A percentile compares a stretch with the other conserved stretches of the same genome.
These are phyloP conservation scores for Haematococcus lacustris DNA, from an alignment of 139 green algal species.

Conservation along the genomic window DNA sequence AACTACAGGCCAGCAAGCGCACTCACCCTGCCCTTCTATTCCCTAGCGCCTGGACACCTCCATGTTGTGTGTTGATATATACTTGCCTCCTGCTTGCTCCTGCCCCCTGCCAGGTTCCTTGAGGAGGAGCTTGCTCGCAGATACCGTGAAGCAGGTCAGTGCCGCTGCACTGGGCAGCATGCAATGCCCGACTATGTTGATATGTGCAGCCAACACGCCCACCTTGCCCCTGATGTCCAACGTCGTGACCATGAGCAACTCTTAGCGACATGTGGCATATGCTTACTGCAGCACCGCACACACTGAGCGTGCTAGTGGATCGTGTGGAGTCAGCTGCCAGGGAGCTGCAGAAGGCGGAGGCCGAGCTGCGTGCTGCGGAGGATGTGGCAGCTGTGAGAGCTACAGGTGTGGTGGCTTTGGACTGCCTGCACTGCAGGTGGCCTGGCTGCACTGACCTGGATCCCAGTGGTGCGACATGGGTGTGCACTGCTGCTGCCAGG, in stretches of 20 bases:
- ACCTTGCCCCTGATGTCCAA: no score
- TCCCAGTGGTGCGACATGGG: not conserved
- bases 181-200: no score
- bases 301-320: conserved; percentile 74
- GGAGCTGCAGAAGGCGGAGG: conserved; percentile 61
- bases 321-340: conserved; percentile 55
- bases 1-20: not conserved
- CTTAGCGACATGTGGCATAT: no score
- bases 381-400: conserved; percentile 67
- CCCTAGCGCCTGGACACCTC: no score
- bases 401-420: conserved; percentile 22
- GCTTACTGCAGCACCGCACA: conserved; percentile 76
- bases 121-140: conserved; percentile 75
- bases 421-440: not conserved
- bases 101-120: conserved; percentile 57
- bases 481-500: not conserved
- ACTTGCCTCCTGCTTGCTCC: not conserved
- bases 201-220: no score
- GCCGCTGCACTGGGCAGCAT: no score
- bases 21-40: no score
- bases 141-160: conserved; percentile 84
- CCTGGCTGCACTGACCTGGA: not conserved
- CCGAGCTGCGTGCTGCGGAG: conserved; percentile 49
- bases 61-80: no score
- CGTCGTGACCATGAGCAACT: no score